Evolutionary conservation across 805 yeast species (phyloP).

Genomic region (Wickerhamomyces subpelliculosus): DNA sequence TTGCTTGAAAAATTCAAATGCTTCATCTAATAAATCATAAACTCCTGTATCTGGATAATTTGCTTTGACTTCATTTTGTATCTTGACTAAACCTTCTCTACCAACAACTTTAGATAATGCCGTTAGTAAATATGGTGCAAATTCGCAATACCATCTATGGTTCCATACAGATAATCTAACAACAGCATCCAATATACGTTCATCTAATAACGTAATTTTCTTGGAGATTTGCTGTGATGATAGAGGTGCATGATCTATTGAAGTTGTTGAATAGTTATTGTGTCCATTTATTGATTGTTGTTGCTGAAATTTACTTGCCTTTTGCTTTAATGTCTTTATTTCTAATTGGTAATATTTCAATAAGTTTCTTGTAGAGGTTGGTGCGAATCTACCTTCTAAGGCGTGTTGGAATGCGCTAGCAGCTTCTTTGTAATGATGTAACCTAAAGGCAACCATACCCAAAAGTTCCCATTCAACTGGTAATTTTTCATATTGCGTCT

Average conservation of each 20-base stretch:
- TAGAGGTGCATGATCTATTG: slow-evolving; percentile 8
- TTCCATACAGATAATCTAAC: slow-evolving; percentile 93
- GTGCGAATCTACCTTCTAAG: slow-evolving; percentile 67
- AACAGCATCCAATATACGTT: slow-evolving; percentile 50
- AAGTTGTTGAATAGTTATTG: slow-evolving; percentile 16
- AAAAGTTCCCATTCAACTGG: slow-evolving; percentile 90
- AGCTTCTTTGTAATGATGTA: slow-evolving; percentile 85
- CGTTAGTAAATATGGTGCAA: slow-evolving; percentile 62
- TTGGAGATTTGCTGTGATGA: slow-evolving; percentile 23
- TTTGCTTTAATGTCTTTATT: slow-evolving; percentile 22
- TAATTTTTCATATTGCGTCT: slow-evolving; percentile 66
- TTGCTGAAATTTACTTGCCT: slow-evolving; percentile 17
- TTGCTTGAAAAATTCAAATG: slow-evolving; percentile 36
- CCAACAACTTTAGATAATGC: slow-evolving; percentile 55
- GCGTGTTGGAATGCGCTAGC: slow-evolving; percentile 76
- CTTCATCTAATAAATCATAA: slow-evolving; percentile 45
- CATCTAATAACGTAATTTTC: slow-evolving; percentile 31
- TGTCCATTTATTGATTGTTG: slow-evolving; percentile 26
- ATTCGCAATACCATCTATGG: slow-evolving; percentile 95
- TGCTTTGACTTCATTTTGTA: slow-evolving; percentile 65
- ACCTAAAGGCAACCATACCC: slow-evolving; percentile 78
- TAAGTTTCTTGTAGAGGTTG: slow-evolving; percentile 69
- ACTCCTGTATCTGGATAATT: slow-evolving; percentile 58
- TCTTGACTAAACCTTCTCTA: slow-evolving; percentile 73
- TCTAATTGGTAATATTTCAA: slow-evolving; percentile 58